phyloP scores from a whole-genome alignment of 2,329 filamentous ascomycete genomes.

The Neurospora crassa region DNA sequence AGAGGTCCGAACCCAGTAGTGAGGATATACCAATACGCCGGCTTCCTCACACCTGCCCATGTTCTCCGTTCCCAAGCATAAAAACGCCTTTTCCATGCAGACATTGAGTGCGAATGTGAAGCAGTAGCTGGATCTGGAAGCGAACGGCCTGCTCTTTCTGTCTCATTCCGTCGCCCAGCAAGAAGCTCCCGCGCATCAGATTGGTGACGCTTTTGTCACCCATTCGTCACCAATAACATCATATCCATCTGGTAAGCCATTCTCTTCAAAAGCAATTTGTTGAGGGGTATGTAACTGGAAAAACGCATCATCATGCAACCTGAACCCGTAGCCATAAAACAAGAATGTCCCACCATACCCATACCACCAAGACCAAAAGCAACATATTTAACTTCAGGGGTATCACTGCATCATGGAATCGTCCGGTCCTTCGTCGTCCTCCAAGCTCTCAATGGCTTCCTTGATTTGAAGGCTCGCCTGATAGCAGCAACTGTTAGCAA shows the following conservation, averaged over 20 bases:
- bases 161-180: neutral
- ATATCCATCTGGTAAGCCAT: neutral
- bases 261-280: neutral
- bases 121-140: neutral
- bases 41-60: neutral
- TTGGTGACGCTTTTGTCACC: neutral
- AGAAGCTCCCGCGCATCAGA: neutral
- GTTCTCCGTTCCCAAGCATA: neutral
- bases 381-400: slow-evolving; percentile 12
- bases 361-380: slow-evolving; percentile 2
- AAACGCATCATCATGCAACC: neutral
- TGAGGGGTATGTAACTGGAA: slow-evolving; percentile 2
- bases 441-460: slow-evolving; percentile 87
- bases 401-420: slow-evolving; percentile 50
- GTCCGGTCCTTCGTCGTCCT: slow-evolving; percentile 66
- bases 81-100: slow-evolving; percentile 18
- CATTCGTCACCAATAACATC: neutral
- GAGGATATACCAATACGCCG: neutral
- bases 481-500: slow-evolving; percentile 16
- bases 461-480: slow-evolving; percentile 92
- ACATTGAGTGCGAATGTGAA: slow-evolving; percentile 2
- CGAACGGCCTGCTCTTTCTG: neutral
- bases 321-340: neutral
- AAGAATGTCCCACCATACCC: neutral
- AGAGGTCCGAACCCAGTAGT: neutral